Evolutionary conservation across 2,329 filamentous ascomycete genomes (phyloP).

Genomic region (Colletotrichum zoysiae): DNA sequence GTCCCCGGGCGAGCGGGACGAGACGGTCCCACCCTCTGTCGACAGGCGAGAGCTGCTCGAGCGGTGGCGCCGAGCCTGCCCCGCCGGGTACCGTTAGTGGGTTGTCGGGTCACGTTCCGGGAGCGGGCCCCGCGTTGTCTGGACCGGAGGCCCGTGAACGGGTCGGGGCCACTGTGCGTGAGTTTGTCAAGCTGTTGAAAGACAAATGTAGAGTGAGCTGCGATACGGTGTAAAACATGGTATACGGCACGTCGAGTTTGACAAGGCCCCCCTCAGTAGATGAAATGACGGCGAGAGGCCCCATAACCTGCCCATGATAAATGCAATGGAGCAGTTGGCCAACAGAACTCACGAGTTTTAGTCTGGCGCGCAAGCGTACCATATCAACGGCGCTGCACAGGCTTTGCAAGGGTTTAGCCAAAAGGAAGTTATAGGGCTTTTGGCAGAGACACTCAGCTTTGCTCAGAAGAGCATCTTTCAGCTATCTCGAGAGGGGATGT

Average conservation of each 20-base stretch:
- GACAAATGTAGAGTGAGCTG: not conserved
- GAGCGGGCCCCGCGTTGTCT: slow-evolving; percentile 62
- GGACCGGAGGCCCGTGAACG: not conserved
- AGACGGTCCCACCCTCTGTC: slow-evolving; percentile 69
- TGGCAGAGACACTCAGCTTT: no score
- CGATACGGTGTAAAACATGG: not conserved
- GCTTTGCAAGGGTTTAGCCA: no score
- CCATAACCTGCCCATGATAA: no score
- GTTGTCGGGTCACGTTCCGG: slow-evolving; percentile 65
- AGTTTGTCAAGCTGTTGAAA: not conserved
- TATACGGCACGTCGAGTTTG: not conserved
- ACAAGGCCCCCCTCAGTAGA: not conserved
- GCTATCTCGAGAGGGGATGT: no score
- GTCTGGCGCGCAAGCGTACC: no score
- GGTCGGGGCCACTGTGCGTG: not conserved
- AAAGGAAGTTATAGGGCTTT: no score
- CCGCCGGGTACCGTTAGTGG: slow-evolving; percentile 57
- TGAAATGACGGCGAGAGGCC: no score
- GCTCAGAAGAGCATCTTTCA: no score
- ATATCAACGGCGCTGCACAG: no score
- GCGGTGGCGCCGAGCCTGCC: slow-evolving; percentile 64
- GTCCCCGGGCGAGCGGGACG: slow-evolving; percentile 75
- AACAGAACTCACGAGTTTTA: no score
- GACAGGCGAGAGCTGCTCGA: slow-evolving; percentile 69
- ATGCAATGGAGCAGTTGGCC: no score